phyloP scores from a whole-genome alignment of 176 grass and related monocot genomes.

The Carex cristatella region DNA sequence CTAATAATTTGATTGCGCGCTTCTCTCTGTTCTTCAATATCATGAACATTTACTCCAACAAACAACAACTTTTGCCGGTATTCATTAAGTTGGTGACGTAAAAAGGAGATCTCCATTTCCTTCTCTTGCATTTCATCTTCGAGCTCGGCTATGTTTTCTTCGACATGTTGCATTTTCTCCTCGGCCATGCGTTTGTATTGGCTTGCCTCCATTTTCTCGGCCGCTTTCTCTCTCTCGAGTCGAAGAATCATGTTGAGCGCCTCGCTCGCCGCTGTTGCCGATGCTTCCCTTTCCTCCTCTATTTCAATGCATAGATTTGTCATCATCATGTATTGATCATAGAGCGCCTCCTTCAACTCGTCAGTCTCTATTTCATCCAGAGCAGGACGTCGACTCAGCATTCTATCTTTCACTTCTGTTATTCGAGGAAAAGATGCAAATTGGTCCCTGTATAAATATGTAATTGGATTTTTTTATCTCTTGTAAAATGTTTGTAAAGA shows the following conservation, averaged over 20 bases:
- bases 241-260: constrained; percentile 67
- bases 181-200: constrained; percentile 87
- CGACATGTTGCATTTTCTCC: constrained; percentile 68
- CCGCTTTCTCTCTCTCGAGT: constrained; percentile 84
- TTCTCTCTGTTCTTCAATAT: constrained; percentile 36
- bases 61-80: constrained; percentile 50
- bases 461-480: too few species aligned
- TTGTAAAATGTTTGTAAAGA: too few species aligned
- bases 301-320: constrained; percentile 73
- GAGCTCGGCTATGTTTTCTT: constrained; percentile 42
- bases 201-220: constrained; percentile 84
- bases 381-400: background rate
- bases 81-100: constrained; percentile 51
- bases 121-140: constrained; percentile 71
- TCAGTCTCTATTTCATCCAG: constrained; percentile 55
- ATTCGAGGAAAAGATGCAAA: background rate
- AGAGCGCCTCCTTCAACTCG: constrained; percentile 58
- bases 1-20: constrained; percentile 19
- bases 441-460: background rate
- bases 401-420: background rate
- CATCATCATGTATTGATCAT: constrained; percentile 80
- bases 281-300: constrained; percentile 89
- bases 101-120: constrained; percentile 68
- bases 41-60: constrained; percentile 40
- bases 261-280: constrained; percentile 61